Conservation (phyloP, 345 rosid genomes). For the Rhizophora mangle region DNA sequence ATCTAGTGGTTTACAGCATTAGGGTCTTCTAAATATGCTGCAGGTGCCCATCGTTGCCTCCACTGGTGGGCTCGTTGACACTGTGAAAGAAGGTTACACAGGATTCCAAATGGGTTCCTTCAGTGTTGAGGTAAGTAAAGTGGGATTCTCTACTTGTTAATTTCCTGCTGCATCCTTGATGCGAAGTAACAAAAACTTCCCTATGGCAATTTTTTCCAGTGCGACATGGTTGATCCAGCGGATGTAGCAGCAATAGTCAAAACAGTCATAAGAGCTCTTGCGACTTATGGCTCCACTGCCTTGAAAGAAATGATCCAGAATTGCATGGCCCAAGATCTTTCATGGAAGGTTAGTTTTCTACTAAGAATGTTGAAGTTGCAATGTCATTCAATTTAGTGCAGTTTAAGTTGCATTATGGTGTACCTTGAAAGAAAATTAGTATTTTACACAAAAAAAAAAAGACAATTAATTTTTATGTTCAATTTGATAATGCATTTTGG, state of each 20-base stretch:
- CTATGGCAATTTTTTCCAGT: conserved; percentile 37
- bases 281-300: conserved; percentile 52
- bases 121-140: conserved; percentile 55
- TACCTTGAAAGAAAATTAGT: background rate
- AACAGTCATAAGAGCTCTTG: conserved; percentile 56
- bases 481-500: background rate
- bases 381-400: background rate
- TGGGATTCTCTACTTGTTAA: background rate
- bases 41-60: conserved; percentile 87
- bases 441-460: background rate
- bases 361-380: background rate
- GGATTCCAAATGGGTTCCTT: conserved; percentile 93
- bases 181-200: conserved; percentile 1
- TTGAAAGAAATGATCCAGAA: conserved; percentile 72
- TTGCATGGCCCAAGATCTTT: conserved; percentile 87
- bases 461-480: background rate
- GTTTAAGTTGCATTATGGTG: background rate
- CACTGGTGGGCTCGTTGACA: conserved; percentile 95
- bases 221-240: conserved; percentile 71
- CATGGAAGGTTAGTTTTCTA: conserved; percentile 79
- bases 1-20: background rate
- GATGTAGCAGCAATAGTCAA: conserved; percentile 66
- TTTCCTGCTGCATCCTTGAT: background rate
- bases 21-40: background rate
- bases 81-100: conserved; percentile 82